Evolutionary conservation across 257 asterid species (phyloP), one percentile per base, ranked within the genome.

Genomic region (Fraxinus americana): DNA sequence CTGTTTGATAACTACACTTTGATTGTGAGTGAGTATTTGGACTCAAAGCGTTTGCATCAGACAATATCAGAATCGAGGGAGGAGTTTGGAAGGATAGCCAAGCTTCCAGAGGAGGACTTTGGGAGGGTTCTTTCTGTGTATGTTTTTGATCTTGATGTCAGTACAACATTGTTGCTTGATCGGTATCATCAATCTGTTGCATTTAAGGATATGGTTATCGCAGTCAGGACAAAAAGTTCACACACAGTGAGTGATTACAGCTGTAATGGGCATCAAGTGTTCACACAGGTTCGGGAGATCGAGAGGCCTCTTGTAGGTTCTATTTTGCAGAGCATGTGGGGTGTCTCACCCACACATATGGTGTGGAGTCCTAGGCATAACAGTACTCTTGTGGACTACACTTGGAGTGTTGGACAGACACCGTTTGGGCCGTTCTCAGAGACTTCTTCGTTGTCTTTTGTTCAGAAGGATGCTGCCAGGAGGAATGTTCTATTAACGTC

Each of bases 401-500:
- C 98, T 2, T 95, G 99, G 98, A 95, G 99, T 38, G 84, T 95
- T 65, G 94, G 96, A 19, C 97, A 95, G 25, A 95, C 99, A 9
- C 99, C 97, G 1, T 95, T 95, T 82, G 99, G 99, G 19, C 98
- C 99, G 0, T 95, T 95, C 75, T 91, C 98, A 0, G 97, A 93
- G 91, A 77, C 89, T 74, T 87, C 90, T 50, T 89, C 98, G 0
- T 48, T 95, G 81, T 93, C 98, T 1, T 95, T 95, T 84, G 96
- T 93, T 50, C 98, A 95, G 90, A 95, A 89, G 84, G 96, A 95
- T 87, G 97, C 99, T 39, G 97, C 98, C n/a, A 85, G 89, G 83
- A 93, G 99, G 83, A 95, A 95, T 79, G 84, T 93, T 69, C 86
- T 95, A 12, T 82, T 95, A 84, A 95, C 97, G 1, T 77, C 93